These are phyloP conservation scores for carrot (Daucus carota) DNA, from an alignment of 129 eudicot species.

Conservation along the genomic window DH1_v3.0 NC_030386.2:38755001-38755500, in stretches of 20 bases:
- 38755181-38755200: not conserved
- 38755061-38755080: not conserved
- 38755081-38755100: not conserved
- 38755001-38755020: not conserved
- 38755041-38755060: not conserved
- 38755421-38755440: not conserved
- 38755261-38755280: not conserved
- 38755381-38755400: not conserved
- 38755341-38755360: not conserved
- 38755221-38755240: not conserved
- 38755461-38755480: not conserved
- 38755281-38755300: not conserved
- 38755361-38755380: not conserved
- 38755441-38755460: not conserved
- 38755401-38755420: not conserved
- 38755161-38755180: not conserved
- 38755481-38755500: not conserved
- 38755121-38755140: not conserved
- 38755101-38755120: not conserved
- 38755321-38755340: not conserved
- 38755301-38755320: not conserved
- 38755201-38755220: not conserved
- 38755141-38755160: not conserved
- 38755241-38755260: not conserved
- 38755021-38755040: not conserved